Evolutionary conservation across 108 stramenopile species (phyloP).

Genomic region (Skeletonema costatum): DNA sequence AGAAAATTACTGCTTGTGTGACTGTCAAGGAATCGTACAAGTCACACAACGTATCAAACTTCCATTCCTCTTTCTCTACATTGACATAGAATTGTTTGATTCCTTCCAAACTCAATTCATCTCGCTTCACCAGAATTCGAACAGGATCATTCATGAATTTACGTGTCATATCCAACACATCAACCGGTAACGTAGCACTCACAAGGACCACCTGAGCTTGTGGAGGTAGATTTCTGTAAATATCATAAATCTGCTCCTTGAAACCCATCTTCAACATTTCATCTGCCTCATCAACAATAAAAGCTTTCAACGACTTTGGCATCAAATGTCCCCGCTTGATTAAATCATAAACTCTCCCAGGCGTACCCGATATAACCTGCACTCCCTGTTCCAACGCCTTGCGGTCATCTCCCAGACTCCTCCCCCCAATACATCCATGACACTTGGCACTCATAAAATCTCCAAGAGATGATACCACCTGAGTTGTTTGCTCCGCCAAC

Average conservation of each 20-base stretch:
- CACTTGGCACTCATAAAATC: conserved; percentile 98
- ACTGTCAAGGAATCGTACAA: conserved; percentile 99
- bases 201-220: conserved; percentile 94
- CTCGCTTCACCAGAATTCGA: conserved; percentile 95
- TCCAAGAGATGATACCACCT: conserved; percentile 90
- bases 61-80: conserved; percentile 99
- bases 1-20: conserved; percentile 99
- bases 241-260: conserved; percentile 99
- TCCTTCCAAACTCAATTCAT: conserved; percentile 98
- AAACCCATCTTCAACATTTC: conserved; percentile 98
- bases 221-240: conserved; percentile 95
- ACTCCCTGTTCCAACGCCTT: conserved; percentile 88
- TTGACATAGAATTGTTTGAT: conserved; percentile 98
- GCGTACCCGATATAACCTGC: conserved; percentile 97
- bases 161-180: conserved; percentile 96
- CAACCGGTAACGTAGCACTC: conserved; percentile 94
- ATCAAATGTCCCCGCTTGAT: conserved; percentile 90
- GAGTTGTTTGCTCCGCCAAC: conserved; percentile 97
- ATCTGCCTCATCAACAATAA: conserved; percentile 99
- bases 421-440: conserved; percentile 98
- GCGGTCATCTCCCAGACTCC: conserved; percentile 92
- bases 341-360: conserved; percentile 98
- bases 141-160: conserved; percentile 99
- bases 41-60: conserved; percentile 99
- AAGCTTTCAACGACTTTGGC: conserved; percentile 80